A percentile compares a stretch with the other conserved stretches of the same genome.
Evolutionary conservation across 768 basidiomycete species (phyloP).

Genomic region (Coprinopsis strossmayeri): DNA sequence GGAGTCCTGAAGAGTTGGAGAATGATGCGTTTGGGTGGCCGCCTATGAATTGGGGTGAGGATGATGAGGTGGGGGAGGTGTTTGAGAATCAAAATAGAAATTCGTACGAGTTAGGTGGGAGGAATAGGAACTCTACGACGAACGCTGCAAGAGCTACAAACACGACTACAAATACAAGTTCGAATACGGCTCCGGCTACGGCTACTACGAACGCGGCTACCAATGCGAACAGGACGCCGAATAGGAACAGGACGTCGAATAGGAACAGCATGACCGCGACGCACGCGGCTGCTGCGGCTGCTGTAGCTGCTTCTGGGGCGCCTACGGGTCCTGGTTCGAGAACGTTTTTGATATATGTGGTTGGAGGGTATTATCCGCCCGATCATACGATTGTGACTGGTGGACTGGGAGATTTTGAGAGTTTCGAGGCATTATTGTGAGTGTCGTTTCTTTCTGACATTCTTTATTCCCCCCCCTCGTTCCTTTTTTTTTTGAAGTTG

Average conservation of each 20-base stretch:
- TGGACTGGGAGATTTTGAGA: slow-evolving; percentile 60
- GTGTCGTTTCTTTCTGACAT: too few relatives aligned
- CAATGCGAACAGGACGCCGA: too few relatives aligned
- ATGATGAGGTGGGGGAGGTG: slow-evolving; percentile 6
- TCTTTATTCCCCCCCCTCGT: too few relatives aligned
- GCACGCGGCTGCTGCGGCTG: slow-evolving; percentile 12
- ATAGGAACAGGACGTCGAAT: too few relatives aligned
- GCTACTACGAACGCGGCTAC: too few relatives aligned
- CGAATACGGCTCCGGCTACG: too few relatives aligned
- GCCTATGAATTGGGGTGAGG: slow-evolving; percentile 2
- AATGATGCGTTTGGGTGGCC: slow-evolving; percentile 10
- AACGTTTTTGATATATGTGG: slow-evolving; percentile 88
- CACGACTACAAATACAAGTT: too few relatives aligned
- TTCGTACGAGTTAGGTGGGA: too few relatives aligned
- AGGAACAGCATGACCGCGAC: too few relatives aligned
- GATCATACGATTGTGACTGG: slow-evolving; percentile 87
- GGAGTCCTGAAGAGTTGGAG: slow-evolving; percentile 8
- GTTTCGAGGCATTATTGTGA: slow-evolving; percentile 73
- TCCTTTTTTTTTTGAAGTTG: slow-evolving; percentile 9
- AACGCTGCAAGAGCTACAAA: too few relatives aligned
- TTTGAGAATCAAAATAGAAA: too few relatives aligned
- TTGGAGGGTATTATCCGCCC: slow-evolving; percentile 90
- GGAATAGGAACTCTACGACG: too few relatives aligned
- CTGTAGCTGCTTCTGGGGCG: slow-evolving; percentile 11
- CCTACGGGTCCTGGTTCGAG: slow-evolving; percentile 36